Base-by-base conservation (phyloP, 805 yeast species). In the Yamadazyma takamatsuzukensis region DNA sequence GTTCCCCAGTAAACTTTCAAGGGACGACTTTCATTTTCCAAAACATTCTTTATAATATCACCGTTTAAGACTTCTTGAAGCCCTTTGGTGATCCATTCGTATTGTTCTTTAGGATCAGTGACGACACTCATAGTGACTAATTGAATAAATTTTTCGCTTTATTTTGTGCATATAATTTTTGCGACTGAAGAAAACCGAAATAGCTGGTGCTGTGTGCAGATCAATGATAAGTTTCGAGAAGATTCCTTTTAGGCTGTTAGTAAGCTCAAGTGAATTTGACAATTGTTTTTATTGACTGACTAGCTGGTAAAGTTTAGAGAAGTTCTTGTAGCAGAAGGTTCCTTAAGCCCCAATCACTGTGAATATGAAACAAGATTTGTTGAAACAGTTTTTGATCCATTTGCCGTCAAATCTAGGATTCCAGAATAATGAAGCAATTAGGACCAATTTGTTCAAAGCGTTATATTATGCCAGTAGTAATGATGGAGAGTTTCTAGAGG, bases 1-100 rank as follows among this genome's bases (percentile, higher is more conserved):
- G 97, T 89, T 47, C 99, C 99, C 97, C 97, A 93, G 77, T 93
- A 93, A 53, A 93, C 64, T 52, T 78, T 83, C 46, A 94, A 61
- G 10, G 93, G 85, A 49, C 95, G 78, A 49, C 86, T 77, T 52
- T 86, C 83, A 34, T 74, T 80, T 54, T 84, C 93, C 40, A 89
- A 68, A 21, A 87, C 78, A 53, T 87, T 75, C 54, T 83, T 83
- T 61, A 90, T 85, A 61, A 88, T 86, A 59, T 84, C 89, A 24
- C 78, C 81, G 58, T 90, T 87, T 39, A 93, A 74, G 32, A 83
- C 90, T 68, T 93, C 99, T 61, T 93, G 97, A 39, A 93, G 75
- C 54, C 81, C 80, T 56, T 81, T 80, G 27, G 94, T 83, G 54
- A 93, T 88, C 45, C 87, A 71, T 22, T 75, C 73, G 67, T 68